Base-by-base conservation (phyloP, 2,329 filamentous ascomycete genomes). In the Penicillium sp. region DNA sequence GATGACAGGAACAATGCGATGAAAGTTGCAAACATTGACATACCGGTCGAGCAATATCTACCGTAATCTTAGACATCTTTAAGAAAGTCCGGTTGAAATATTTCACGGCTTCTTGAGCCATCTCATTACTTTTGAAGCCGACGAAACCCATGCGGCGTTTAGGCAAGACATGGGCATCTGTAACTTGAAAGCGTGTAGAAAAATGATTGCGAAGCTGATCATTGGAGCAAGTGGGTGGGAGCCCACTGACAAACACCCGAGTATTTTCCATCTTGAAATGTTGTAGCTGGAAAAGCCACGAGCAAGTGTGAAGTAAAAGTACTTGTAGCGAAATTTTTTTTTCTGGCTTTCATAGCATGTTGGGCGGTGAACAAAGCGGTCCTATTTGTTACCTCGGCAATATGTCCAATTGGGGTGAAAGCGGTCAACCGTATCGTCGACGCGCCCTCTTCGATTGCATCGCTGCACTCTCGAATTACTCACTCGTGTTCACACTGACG, bases 81-180 rank as follows among this genome's bases (percentile, higher is more conserved):
- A 99, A 91, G 77, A 92, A 99, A 62, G 93, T 89, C 73, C 86
- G 91, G 81, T 99, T 93, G 82, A 97, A 97, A 80, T 96, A 96
- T 75, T 90, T 93, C 73, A 96, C 90, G 45, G 95, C 93, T 70
- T 87, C 85, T 56, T 85, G 81, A 55, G 95, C 95, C 72, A 91
- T 89, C 60, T 93, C 86, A 14, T 89, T 80, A 51, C 85, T 90
- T 77, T 90, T 93, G 82, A 93, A 98, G 61, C 95, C 95, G 58
- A 99, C 86, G 82, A 96, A 99, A 67, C 93, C 95, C 75, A 99
- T 97, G 66, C 93, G 86, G 68, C 95, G 86, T 70, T 92, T 87
- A 6, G 91, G 86, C 71, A 98, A 90, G 72, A 97, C 85, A 82
- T 96, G 96, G 68, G 92, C 86, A 78, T 99, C 95, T 52, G 93